A percentile compares a stretch with the other conserved stretches of the same genome.
These are phyloP conservation scores for Scleroderma citrinum DNA, from an alignment of 768 basidiomycete species.

Conservation along the genomic window DNA sequence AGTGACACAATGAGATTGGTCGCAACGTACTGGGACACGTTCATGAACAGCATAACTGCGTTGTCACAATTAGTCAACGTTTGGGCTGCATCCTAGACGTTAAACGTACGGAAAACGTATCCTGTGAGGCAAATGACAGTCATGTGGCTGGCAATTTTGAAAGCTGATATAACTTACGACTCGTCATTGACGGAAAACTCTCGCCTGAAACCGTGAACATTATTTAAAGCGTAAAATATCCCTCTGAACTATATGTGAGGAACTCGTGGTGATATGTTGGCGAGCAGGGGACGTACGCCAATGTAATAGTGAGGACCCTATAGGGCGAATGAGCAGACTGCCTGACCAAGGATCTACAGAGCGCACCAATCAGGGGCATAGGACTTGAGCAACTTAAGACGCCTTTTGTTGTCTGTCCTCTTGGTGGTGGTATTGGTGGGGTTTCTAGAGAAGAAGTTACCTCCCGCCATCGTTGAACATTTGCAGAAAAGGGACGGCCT, in stretches of 20 bases:
- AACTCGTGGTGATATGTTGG: background rate
- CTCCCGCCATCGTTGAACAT: conserved; percentile 10
- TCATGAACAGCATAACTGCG: conserved; percentile 66
- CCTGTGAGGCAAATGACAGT: conserved; percentile 2
- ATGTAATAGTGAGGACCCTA: conserved; percentile 62
- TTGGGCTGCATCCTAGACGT: background rate
- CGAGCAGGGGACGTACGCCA: conserved; percentile 45
- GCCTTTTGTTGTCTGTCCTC: conserved; percentile 22
- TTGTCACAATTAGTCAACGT: conserved; percentile 4
- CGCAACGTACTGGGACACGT: conserved; percentile 60
- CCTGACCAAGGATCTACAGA: background rate
- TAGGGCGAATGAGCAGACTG: conserved; percentile 2
- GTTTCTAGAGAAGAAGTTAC: conserved; percentile 4
- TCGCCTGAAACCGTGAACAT: conserved; percentile 67
- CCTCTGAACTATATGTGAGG: conserved; percentile 33
- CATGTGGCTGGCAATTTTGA: conserved; percentile 10
- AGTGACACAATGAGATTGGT: background rate
- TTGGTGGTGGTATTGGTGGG: conserved; percentile 7
- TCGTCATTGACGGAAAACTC: conserved; percentile 75
- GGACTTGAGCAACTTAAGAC: conserved; percentile 44
- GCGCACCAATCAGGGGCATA: conserved; percentile 77
- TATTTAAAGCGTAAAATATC: conserved; percentile 56
- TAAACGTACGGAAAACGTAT: conserved; percentile 22
- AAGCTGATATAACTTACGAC: conserved; percentile 38
- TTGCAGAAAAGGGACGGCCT: background rate